Conservation (phyloP, 352 stramenopile genomes). For the Pythium periplocum region DNA sequence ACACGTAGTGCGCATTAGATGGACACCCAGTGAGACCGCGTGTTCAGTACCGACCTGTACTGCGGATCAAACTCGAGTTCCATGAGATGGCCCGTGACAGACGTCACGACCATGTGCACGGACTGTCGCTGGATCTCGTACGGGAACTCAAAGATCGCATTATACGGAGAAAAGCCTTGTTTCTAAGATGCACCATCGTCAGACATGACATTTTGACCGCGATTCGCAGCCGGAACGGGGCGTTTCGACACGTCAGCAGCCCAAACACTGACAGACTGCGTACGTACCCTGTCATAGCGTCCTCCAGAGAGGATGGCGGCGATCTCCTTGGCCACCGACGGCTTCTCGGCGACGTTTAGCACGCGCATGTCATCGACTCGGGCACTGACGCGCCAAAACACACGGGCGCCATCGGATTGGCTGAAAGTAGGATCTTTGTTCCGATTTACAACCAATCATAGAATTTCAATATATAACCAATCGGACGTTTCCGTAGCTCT, state of each 20-base stretch:
- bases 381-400: conserved; percentile 12
- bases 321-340: conserved; percentile 97
- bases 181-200: conserved; percentile 23
- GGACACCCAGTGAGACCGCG: not conserved
- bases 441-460: not conserved
- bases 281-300: conserved; percentile 47
- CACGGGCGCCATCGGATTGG: not conserved
- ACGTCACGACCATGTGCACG: conserved; percentile 93
- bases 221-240: not conserved
- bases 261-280: conserved; percentile 2
- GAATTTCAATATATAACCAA: too few relatives aligned
- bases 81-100: conserved; percentile 98
- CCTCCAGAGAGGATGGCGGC: conserved; percentile 89
- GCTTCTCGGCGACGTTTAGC: conserved; percentile 99
- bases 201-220: not conserved
- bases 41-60: conserved; percentile 34
- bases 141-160: conserved; percentile 90
- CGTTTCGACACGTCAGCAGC: not conserved
- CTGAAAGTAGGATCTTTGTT: not conserved
- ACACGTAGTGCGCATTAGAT: not conserved
- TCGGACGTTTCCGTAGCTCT: not conserved
- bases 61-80: conserved; percentile 92
- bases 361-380: conserved; percentile 46
- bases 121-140: conserved; percentile 78
- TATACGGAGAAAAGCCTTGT: conserved; percentile 79